A percentile compares a stretch with the other conserved stretches of the same genome.
These are phyloP conservation scores for Starmera amethionina DNA, from an alignment of 805 yeast genomes.

Conservation along the genomic window DNA sequence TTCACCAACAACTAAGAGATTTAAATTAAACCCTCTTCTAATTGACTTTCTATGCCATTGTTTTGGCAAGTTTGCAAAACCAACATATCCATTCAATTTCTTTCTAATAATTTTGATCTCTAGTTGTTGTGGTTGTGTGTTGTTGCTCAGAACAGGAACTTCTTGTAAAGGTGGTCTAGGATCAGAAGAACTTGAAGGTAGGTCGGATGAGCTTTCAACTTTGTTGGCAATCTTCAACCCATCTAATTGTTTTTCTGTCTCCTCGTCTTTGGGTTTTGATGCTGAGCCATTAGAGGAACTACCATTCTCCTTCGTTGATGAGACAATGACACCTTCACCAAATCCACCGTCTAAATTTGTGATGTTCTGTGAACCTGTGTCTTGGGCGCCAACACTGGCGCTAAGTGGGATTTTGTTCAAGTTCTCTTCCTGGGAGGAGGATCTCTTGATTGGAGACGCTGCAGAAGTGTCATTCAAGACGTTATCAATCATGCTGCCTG, in stretches of 20 bases:
- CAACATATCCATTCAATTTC: slow-evolving; percentile 86
- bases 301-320: background rate
- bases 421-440: background rate
- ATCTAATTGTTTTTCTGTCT: too few species aligned
- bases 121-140: slow-evolving; percentile 17
- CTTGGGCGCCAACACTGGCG: too few species aligned
- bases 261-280: background rate
- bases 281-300: background rate
- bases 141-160: background rate
- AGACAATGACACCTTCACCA: background rate
- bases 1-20: slow-evolving; percentile 86
- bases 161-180: background rate
- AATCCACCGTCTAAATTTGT: background rate
- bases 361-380: background rate
- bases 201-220: background rate
- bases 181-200: background rate
- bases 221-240: background rate
- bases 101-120: slow-evolving; percentile 60
- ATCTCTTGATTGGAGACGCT: background rate
- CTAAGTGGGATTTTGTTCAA: background rate
- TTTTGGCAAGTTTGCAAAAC: slow-evolving; percentile 94
- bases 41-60: slow-evolving; percentile 97
- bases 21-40: slow-evolving; percentile 81
- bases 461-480: background rate
- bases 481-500: background rate